phyloP scores from a whole-genome alignment of 108 stramenopile genomes.

The Craspedostauros australis region DNA sequence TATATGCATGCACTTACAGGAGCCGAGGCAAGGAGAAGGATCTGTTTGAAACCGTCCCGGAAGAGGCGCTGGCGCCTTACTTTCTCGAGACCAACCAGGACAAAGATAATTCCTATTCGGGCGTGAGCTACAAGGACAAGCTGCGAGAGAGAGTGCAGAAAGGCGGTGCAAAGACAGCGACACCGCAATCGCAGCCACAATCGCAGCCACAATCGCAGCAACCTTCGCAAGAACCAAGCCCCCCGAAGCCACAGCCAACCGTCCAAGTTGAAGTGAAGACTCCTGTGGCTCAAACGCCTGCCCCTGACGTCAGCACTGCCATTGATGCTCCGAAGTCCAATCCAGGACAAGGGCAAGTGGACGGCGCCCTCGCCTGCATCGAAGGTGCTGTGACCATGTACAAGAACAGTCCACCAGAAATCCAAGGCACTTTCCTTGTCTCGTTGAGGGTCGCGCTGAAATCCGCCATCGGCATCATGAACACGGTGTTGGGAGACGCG shows the following conservation, averaged over 20 bases:
- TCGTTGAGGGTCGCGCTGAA: conserved; percentile 67
- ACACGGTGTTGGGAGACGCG: conserved; percentile 34
- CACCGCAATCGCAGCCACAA: conserved; percentile 8
- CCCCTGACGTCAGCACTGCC: no score
- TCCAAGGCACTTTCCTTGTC: conserved; percentile 40
- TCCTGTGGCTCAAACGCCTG: no score
- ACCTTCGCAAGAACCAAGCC: no score
- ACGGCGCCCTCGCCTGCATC: conserved; percentile 59
- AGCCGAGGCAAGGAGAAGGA: conserved; percentile 10
- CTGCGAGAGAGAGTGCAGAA: conserved; percentile 32
- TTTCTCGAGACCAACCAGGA: conserved; percentile 8
- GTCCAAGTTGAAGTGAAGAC: no score
- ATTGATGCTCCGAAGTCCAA: no score
- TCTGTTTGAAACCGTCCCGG: conserved; percentile 32
- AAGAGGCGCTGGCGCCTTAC: conserved; percentile 36
- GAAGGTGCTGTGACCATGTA: conserved; percentile 74
- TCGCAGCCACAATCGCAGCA: not conserved
- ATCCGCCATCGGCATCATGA: conserved; percentile 51
- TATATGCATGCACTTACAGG: conserved; percentile 1
- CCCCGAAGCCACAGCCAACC: no score
- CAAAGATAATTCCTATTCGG: conserved; percentile 10
- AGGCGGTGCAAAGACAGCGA: conserved; percentile 1
- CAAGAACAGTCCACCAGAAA: conserved; percentile 51
- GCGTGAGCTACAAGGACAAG: conserved; percentile 59
- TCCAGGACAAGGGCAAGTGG: no score